Conservation (phyloP, 2,329 filamentous ascomycete genomes). For the Fusarium paranaense region DNA sequence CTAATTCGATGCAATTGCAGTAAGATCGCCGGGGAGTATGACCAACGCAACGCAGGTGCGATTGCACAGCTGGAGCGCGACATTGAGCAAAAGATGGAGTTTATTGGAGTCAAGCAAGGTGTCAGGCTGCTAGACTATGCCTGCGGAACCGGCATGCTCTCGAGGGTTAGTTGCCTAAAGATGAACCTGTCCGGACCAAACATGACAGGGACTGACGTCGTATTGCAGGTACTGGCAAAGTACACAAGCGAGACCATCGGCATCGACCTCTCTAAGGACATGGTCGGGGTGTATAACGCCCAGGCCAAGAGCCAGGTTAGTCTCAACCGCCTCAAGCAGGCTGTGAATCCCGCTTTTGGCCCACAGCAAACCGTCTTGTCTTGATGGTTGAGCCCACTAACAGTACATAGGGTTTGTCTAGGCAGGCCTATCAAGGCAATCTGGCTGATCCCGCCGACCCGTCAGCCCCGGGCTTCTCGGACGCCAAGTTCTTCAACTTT, state of each 20-base stretch:
- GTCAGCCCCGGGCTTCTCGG: slow-evolving; percentile 66
- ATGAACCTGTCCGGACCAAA: not conserved
- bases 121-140: slow-evolving; percentile 79
- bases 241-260: slow-evolving; percentile 68
- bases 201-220: slow-evolving; percentile 1
- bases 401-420: slow-evolving; percentile 50
- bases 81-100: slow-evolving; percentile 65
- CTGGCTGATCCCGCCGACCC: slow-evolving; percentile 60
- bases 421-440: slow-evolving; percentile 69
- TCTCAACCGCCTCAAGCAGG: not conserved
- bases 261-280: slow-evolving; percentile 77
- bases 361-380: not conserved
- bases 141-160: slow-evolving; percentile 77
- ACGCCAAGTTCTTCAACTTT: slow-evolving; percentile 74
- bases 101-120: slow-evolving; percentile 66
- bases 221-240: slow-evolving; percentile 36
- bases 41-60: slow-evolving; percentile 65
- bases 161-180: slow-evolving; percentile 61
- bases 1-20: slow-evolving; percentile 39
- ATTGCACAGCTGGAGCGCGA: slow-evolving; percentile 65
- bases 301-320: slow-evolving; percentile 66
- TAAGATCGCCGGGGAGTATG: slow-evolving; percentile 51
- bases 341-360: not conserved
- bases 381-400: slow-evolving; percentile 4
- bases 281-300: slow-evolving; percentile 76